Base-by-base conservation (phyloP, 2,329 filamentous ascomycete genomes). In the Trichoderma pleuroti region DNA sequence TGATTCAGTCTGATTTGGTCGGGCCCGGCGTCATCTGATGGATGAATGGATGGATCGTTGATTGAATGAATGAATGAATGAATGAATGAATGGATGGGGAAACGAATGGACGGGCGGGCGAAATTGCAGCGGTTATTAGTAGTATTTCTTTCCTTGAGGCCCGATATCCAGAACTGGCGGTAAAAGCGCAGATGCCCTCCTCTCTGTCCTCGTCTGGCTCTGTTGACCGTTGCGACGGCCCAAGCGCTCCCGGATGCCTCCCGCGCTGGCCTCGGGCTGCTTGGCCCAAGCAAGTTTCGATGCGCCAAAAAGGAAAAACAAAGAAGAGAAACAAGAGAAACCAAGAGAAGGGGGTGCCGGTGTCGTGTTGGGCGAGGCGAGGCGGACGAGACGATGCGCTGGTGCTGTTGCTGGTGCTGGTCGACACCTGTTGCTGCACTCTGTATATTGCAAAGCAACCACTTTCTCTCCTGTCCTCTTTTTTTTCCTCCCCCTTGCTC, bases 291-390 rank as follows among this genome's bases (percentile, higher is more conserved):
- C 54, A 57, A 39, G 11, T 26, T n/a, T 32, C 18, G 54, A 57
- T 46, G 54, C 24, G 64, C 36, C 65, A 52, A 59, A 60, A 24
- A 46, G 14, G 49, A 39, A 57, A 32, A 42, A 54, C 26, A 64
- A 16, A 49, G 28, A 54, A 36, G 42, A 16, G 10, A 21, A 24
- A 30, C 30, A 14, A 28, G 24, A 14, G 32, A n/a, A n/a, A 28
- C 26, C 26, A 12, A 12, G 54, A 21, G 32, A 67, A 67, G 36
- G 52, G 49, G 54, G 64, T 59, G 34, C 28, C n/a, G 49, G 63
- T 62, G 57, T 69, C 57, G 66, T 54, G 66, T 61, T 46, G 54
- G 30, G 66, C 32, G 63, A 64, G 30, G 66, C 32, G 63, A 64
- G 61, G 61, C 39, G 42, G 61, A 28, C 30, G 63, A 57, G 61